Evolutionary conservation across 805 yeast species (phyloP), one percentile per base, ranked within the genome.

Genomic region (Suhomyces sp.): DNA sequence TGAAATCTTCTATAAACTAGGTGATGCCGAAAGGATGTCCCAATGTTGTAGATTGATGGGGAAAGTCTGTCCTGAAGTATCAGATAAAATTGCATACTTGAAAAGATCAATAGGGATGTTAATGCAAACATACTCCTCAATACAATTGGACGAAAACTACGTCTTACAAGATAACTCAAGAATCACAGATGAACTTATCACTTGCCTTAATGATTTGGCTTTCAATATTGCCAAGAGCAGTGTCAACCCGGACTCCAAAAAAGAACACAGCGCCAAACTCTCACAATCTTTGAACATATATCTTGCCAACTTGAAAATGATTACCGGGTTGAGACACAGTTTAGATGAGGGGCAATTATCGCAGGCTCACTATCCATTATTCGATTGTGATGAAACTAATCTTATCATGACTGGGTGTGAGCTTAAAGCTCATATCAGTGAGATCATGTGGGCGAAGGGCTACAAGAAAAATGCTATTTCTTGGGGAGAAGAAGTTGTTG

Each of bases 401-500:
- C 25, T 65, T n/a, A 42, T 37, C 19, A 44, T 63, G 39, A 27
- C 48, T 14, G 50, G 48, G 16, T 61, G 63, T 26, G 70, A 61
- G 28, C 44, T 54, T 29, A 60, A 58, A 39, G 61, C 68, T 4
- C 72, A 68, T 42, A 48, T 68, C 13, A 52, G 68, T 36, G 72
- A 68, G 43, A 50, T 68, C 11, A 54, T 67, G 51, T 68, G 72
- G 72, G 61, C 61, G 6, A 57, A 53, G 41, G 70, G 70, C 5
- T 60, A 44, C 44, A 56, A 57, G 38, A 48, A 58, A 38, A 59
- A 61, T 34, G 70, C 73, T 16, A 53, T 64, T 25, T 48, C 64
- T 2, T 66, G 72, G 72, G 55, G 59, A 11, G 72, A 68, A 42
- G 69, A 68, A 37, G 61, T 66, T 4, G 50, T 68, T 6, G 68